phyloP scores from a whole-genome alignment of 1,284 basidiomycete genomes.

The Leccinum cinnamomeum region DNA sequence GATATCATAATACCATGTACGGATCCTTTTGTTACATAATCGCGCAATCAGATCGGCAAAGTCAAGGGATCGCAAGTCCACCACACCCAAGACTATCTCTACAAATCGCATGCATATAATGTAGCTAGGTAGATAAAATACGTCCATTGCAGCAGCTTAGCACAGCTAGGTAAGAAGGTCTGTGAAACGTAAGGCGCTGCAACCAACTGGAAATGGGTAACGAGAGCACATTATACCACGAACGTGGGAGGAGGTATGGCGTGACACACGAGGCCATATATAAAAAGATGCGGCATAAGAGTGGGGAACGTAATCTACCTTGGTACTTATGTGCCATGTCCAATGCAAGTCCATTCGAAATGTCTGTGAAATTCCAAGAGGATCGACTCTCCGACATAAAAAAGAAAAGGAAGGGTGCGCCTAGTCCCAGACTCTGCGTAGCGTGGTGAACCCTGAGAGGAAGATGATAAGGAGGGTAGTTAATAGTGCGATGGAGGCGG shows the following conservation, averaged over 20 bases:
- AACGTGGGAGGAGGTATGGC: constrained; percentile 14
- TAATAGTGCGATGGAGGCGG: constrained; percentile 63
- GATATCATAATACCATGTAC: background rate
- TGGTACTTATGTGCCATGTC: constrained; percentile 33
- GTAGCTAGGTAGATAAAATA: constrained; percentile 6
- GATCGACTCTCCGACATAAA: background rate
- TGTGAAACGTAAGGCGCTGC: constrained; percentile 13
- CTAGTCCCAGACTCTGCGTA: constrained; percentile 33
- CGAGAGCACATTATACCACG: constrained; percentile 28
- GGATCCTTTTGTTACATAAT: background rate
- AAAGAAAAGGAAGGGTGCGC: constrained; percentile 3
- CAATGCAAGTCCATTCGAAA: constrained; percentile 30
- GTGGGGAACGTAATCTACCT: constrained; percentile 27
- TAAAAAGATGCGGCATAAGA: constrained; percentile 26
- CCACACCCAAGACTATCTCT: constrained; percentile 1
- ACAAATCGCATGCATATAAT: constrained; percentile 7
- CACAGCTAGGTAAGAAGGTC: constrained; percentile 9
- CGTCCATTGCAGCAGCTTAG: constrained; percentile 9
- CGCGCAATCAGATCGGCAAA: constrained; percentile 1
- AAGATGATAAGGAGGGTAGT: constrained; percentile 72
- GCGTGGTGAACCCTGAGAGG: constrained; percentile 59
- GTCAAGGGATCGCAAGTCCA: constrained; percentile 12
- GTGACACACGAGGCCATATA: constrained; percentile 16
- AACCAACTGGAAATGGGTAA: constrained; percentile 4
- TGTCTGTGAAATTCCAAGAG: constrained; percentile 25